Conservation (phyloP, 2,329 filamentous ascomycete species). For the Fulvia fulva region DNA sequence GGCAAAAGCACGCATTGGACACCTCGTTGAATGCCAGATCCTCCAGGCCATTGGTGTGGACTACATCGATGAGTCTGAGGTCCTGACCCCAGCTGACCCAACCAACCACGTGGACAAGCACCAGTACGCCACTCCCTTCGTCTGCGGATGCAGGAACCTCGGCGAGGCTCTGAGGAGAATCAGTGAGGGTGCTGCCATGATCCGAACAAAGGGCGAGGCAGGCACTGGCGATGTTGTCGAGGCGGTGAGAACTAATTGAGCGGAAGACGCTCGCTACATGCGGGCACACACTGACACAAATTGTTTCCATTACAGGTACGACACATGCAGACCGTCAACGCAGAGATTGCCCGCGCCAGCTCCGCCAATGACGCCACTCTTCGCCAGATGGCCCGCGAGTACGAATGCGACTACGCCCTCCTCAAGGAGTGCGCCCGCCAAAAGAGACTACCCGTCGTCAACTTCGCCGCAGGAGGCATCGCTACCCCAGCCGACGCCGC, state of each 20-base stretch:
- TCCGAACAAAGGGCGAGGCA: conserved; percentile 96
- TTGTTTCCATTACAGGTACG: background rate
- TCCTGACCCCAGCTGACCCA: conserved; percentile 90
- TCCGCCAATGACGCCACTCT: conserved; percentile 67
- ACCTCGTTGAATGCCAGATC: conserved; percentile 97
- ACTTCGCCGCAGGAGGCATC: conserved; percentile 98
- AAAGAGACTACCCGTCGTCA: conserved; percentile 87
- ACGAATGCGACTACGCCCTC: conserved; percentile 72
- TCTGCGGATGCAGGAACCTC: conserved; percentile 92
- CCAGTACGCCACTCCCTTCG: conserved; percentile 78
- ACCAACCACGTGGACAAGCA: conserved; percentile 88
- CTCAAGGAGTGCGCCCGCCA: conserved; percentile 83
- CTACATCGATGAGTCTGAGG: conserved; percentile 98
- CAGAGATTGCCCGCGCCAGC: conserved; percentile 71
- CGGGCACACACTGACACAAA: background rate
- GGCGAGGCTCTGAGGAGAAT: conserved; percentile 90
- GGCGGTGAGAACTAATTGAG: conserved; percentile 62
- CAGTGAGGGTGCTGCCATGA: conserved; percentile 94
- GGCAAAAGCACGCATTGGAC: conserved; percentile 96
- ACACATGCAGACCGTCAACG: conserved; percentile 88
- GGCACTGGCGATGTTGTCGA: conserved; percentile 96
- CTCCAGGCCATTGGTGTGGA: conserved; percentile 92
- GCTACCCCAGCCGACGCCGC: conserved; percentile 97
- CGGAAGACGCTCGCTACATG: conserved; percentile 10
- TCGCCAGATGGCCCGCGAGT: conserved; percentile 72